Percentiles rank a stretch among this genome's conserved stretches.
Conservation (phyloP, 179 eudicot species). For the Corrigiola litoralis region DNA sequence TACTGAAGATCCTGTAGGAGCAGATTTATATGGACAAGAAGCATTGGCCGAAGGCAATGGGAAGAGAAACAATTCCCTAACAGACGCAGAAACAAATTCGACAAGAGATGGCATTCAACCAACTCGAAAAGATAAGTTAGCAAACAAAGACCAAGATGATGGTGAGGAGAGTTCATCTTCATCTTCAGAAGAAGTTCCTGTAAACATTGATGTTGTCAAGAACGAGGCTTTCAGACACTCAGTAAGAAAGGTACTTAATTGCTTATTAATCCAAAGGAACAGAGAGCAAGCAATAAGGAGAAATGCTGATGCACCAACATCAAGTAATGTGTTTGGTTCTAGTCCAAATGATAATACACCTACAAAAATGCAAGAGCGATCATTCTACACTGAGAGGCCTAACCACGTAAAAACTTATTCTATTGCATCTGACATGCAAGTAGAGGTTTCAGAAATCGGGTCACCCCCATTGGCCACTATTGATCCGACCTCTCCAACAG, state of each 20-base stretch:
- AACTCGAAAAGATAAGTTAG: not conserved
- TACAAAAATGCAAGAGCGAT: conserved; percentile 28
- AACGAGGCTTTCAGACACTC: conserved; percentile 51
- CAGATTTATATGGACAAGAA: not conserved
- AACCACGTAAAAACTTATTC: conserved; percentile 44
- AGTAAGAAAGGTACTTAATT: conserved; percentile 47
- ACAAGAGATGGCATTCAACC: not conserved
- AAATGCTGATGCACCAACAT: not conserved
- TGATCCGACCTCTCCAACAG: conserved; percentile 45
- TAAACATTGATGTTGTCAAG: conserved; percentile 25
- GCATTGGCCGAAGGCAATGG: not conserved
- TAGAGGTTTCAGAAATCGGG: conserved; percentile 70
- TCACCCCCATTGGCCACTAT: conserved; percentile 34
- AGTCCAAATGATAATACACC: conserved; percentile 17
- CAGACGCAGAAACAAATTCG: not conserved
- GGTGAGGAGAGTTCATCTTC: conserved; percentile 41
- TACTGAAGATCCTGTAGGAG: conserved; percentile 6
- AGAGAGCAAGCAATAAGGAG: not conserved
- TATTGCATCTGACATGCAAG: conserved; percentile 84
- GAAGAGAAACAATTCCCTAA: not conserved
- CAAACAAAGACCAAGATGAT: conserved; percentile 20
- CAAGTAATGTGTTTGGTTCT: conserved; percentile 13
- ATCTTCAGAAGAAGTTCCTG: conserved; percentile 42
- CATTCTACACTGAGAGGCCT: conserved; percentile 27
- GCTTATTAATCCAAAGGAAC: conserved; percentile 37